Base-by-base conservation (phyloP, 768 basidiomycete species). In the Psilocybe cubensis region DNA sequence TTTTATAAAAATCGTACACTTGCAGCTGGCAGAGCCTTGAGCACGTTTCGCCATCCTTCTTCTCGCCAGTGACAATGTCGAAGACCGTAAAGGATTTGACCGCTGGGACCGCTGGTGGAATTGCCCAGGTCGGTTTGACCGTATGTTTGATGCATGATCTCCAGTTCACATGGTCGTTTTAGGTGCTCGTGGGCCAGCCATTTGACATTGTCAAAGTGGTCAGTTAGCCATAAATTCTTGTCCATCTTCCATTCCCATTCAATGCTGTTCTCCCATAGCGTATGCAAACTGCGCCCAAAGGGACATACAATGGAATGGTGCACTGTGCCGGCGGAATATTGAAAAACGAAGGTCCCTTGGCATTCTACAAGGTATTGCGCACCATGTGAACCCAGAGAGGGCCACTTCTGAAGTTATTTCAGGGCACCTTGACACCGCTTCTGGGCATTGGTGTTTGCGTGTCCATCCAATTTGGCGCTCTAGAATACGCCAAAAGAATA, bases 141-240 rank as follows among this genome's bases (percentile, higher is more conserved):
- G 40, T 27, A 29, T 56, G 18, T 44, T 53, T 35, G 35, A 17
- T 53, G 31, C 51, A 47, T 40, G 25, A 59, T 61, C 52, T 59
- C 54, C n/a, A 40, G 48, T 63, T 61, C 46, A 67, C 60, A 63
- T 56, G 57, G 60, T 43, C 43, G 21, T 33, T 54, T 53, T 52
- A 92, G 90, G 91, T 94, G 58, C 79, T 94, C 44, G 92, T 94
- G 45, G 94, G 93, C 46, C 92, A 96, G 72, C 95, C 95, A 11
- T 98, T 98, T 73, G 95, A 98, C 73, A 95, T 96, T 62, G 92
- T 95, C 76, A 97, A 97, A 88, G 92, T 95, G 76, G 92, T 94
- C 69, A 70, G 91, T 84, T 60, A 45, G n/a, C 44, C 35, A 38
- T n/a, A 4, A 11, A 56, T 48, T 35, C 14, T 23, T 42, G 17